Base-by-base conservation (phyloP, 306 rosid species). In the Dryas octopetala region DNA sequence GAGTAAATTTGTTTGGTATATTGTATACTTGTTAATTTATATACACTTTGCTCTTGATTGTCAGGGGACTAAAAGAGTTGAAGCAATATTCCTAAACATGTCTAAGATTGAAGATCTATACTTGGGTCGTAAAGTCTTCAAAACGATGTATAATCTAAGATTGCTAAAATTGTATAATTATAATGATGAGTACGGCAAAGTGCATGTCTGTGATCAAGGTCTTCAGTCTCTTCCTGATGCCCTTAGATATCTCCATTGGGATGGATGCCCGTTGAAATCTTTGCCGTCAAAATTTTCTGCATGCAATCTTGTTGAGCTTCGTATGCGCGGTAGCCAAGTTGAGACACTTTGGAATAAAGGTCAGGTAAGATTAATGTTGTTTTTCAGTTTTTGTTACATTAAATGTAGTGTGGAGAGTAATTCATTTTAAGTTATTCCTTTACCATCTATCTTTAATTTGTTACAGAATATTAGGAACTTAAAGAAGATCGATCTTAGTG, bases 291-390 rank as follows among this genome's bases (percentile, higher is more conserved):
- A 10, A 0, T 46, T 66, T 45, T 43, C 41, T 17, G 9, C 40
- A 0, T 6, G 1, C 0, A 9, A 44, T 44, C 70, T 17, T 45
- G 23, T 66, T 17, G 70, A 45, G 10, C 70, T 66, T 17, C n/a
- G 1, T 9, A 66, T 66, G 70, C 4, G 0, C 1, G 0, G 0
- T 0, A 10, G 54, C 40, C 0, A 17, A 7, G 53, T 45, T 26
- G 6, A 0, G 8, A 26, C 5, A 5, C 70, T 66, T 45, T 66
- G 44, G 68, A 10, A 5, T 17, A 26, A 46, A 17, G 40, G 0
- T 0, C 65, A 9, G 19, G 17, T 16, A 65, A 13, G 12, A 43
- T 17, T n/a, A 1, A 17, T 12, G n/a, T 4, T 62, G 23, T 2
- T 0, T 38, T 45, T 45, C 17, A 4, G 4, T 64, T 43, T 0